A percentile compares a stretch with the other conserved stretches of the same genome.
Conservation (phyloP, 768 basidiomycete species). For the Panaeolus papilionaceus region DNA sequence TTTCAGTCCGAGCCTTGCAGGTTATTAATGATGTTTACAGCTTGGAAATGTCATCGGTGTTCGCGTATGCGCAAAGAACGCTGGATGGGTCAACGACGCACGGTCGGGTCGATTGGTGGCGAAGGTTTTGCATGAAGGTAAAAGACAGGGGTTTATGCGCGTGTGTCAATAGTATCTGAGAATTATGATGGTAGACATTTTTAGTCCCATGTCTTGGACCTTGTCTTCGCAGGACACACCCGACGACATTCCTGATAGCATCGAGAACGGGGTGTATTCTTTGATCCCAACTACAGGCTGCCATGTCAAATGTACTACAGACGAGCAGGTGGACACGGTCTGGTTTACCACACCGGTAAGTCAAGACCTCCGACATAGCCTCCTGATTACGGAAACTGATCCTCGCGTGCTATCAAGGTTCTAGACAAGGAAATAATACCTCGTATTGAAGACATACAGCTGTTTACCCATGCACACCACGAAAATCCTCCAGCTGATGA, state of each 20-base stretch:
- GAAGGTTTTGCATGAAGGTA: conserved; percentile 30
- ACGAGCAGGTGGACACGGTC: conserved; percentile 24
- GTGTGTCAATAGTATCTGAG: not conserved
- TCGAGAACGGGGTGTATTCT: conserved; percentile 29
- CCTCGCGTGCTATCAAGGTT: conserved; percentile 22
- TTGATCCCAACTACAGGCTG: conserved; percentile 25
- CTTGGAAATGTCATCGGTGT: conserved; percentile 30
- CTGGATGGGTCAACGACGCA: conserved; percentile 29
- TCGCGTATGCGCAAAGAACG: conserved; percentile 26
- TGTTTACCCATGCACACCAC: conserved; percentile 34
- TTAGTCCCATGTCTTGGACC: conserved; percentile 29
- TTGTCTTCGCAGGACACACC: conserved; percentile 21
- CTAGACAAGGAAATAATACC: conserved; percentile 30
- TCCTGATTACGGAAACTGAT: not conserved
- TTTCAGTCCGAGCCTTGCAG: not conserved
- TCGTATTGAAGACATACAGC: conserved; percentile 34
- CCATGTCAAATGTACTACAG: conserved; percentile 21
- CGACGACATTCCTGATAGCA: conserved; percentile 24
- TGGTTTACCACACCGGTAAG: conserved; percentile 36
- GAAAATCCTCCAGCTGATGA: conserved; percentile 26
- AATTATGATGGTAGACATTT: conserved; percentile 22
- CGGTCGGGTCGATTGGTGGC: conserved; percentile 24
- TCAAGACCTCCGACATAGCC: not conserved
- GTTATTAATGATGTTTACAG: conserved; percentile 17
- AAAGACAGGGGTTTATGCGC: not conserved